phyloP scores from a whole-genome alignment of 2,329 filamentous ascomycete species.

The Arachnomyces sp. region DNA sequence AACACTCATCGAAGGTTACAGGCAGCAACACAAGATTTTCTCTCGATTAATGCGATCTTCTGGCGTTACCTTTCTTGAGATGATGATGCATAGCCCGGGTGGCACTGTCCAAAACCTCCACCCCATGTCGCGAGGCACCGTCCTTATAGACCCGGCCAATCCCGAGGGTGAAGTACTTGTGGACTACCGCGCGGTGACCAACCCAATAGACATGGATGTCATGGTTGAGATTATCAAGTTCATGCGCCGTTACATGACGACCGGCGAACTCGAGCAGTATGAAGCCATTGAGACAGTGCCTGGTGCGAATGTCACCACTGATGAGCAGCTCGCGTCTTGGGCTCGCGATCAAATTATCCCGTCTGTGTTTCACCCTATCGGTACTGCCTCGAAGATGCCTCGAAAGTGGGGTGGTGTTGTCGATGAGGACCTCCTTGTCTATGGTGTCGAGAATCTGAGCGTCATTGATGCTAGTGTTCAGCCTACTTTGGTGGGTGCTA shows the following conservation, averaged over 20 bases:
- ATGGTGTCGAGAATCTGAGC: conserved; percentile 18
- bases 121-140: conserved; percentile 33
- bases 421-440: conserved; percentile 13
- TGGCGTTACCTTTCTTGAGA: conserved; percentile 3
- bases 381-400: conserved; percentile 18
- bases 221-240: conserved; percentile 29
- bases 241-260: conserved; percentile 29
- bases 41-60: conserved; percentile 1
- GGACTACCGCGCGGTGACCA: conserved; percentile 32
- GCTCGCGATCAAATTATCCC: conserved; percentile 1
- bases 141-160: conserved; percentile 30
- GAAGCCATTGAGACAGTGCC: not conserved
- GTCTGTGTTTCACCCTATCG: conserved; percentile 13
- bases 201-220: conserved; percentile 32
- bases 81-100: conserved; percentile 1
- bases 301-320: not conserved
- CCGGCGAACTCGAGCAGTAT: conserved; percentile 9
- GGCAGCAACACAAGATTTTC: conserved; percentile 1
- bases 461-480: conserved; percentile 23
- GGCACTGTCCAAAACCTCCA: conserved; percentile 16
- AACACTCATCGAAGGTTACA: conserved; percentile 2
- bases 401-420: conserved; percentile 15
- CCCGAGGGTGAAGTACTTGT: conserved; percentile 28
- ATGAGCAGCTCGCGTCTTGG: conserved; percentile 1
- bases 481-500: conserved; percentile 15